Conservation (phyloP, 1,284 basidiomycete genomes). For the Mycosarcoma maydis region DNA sequence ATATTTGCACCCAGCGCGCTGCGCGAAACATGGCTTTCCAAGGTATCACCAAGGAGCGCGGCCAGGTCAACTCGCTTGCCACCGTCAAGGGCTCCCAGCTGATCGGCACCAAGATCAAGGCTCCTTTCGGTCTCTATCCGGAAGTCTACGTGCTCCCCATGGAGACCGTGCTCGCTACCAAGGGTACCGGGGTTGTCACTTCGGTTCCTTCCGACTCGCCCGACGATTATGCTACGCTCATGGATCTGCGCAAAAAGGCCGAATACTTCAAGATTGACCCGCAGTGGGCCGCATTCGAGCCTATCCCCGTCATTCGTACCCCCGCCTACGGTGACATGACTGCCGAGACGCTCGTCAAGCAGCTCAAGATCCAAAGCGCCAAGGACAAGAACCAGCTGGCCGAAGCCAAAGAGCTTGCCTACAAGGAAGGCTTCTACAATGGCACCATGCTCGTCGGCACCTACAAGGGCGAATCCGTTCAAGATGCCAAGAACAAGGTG, state of each 20-base stretch:
- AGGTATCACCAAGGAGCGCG: conserved; percentile 72
- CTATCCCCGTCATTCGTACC: conserved; percentile 86
- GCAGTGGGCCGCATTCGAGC: conserved; percentile 85
- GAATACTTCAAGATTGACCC: conserved; percentile 96
- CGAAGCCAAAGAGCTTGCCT: conserved; percentile 96
- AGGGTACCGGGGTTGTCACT: conserved; percentile 98
- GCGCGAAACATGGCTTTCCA: conserved; percentile 99
- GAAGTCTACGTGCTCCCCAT: conserved; percentile 97
- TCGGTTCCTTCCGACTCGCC: conserved; percentile 98
- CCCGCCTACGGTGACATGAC: conserved; percentile 91
- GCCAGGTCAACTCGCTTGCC: conserved; percentile 57
- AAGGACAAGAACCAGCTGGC: conserved; percentile 84
- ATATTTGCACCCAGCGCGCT: conserved; percentile 86
- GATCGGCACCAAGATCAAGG: conserved; percentile 89
- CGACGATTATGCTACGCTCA: conserved; percentile 90
- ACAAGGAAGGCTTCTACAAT: conserved; percentile 97
- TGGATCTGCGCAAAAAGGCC: conserved; percentile 94
- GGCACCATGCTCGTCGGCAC: conserved; percentile 90
- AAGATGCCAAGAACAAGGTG: conserved; percentile 90
- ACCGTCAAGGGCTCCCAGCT: conserved; percentile 75
- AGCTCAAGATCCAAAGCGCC: conserved; percentile 94
- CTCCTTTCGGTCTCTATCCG: conserved; percentile 82
- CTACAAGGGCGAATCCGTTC: conserved; percentile 85
- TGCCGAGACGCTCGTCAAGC: conserved; percentile 85
- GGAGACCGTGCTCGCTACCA: conserved; percentile 94